Evolutionary conservation across 768 basidiomycete species (phyloP), one percentile per base, ranked within the genome.

Genomic region (Neoboletus subvelutipes): DNA sequence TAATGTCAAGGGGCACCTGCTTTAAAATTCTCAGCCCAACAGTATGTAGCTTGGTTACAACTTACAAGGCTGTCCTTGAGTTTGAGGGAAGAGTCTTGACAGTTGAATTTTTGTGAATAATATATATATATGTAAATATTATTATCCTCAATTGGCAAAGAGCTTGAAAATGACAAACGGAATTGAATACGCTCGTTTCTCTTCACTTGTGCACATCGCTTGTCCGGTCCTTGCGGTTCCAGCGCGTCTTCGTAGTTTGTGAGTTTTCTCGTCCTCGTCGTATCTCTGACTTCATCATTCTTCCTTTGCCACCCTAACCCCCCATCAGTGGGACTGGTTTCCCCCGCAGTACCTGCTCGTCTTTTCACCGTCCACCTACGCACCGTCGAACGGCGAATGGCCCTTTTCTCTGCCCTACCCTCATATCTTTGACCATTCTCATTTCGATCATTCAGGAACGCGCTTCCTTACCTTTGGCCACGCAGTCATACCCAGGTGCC

Each of bases 371-470:
- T 39, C 45, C 42, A 52, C 40, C 40, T 29, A 33, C 56, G 42
- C 43, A 42, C 55, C 43, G 55, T 46, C 52, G 43, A 50, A 59
- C 60, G 55, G 52, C 69, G 66, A 54, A 70, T 70, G 68, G 52
- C 58, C 40, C 54, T 64, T 69, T 56, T 40, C 43, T 52, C 31
- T 42, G 24, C 26, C 36, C 20, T 36, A 20, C 45, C 26, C 33
- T 22, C 34, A 28, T 52, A 63, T 51, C 40, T 60, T 53, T 64
- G 54, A 66, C 50, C 13, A 50, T 54, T 54, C 22, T 43, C 36
- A 29, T 56, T 57, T 65, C 54, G 50, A 60, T 61, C 63, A 26
- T 56, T 56, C 49, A 26, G 33, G 57, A 50, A 28, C 67, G 50
- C 50, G 24, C 45, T 47, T 36, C 39, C 28, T 43, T 43, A n/a